A percentile compares a stretch with the other conserved stretches of the same genome.
Conservation (phyloP, 208 protist species). For the Trypanosoma lewisi region DNA sequence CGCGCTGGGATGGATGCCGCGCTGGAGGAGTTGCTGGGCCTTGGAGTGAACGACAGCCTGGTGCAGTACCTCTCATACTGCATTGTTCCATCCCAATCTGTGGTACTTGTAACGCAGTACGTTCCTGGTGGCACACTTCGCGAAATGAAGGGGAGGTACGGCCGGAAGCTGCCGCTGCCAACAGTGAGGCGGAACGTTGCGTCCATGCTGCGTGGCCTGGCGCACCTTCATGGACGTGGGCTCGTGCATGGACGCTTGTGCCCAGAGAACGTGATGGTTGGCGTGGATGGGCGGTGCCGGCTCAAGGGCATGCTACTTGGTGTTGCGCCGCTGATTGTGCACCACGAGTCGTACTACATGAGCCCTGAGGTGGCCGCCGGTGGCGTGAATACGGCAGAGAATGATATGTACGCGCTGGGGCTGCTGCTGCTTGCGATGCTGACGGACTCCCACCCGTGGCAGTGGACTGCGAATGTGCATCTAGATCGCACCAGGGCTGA, state of each 20-base stretch:
- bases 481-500: constrained; percentile 15
- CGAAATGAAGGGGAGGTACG: constrained; percentile 22
- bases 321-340: constrained; percentile 24
- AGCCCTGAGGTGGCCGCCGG: constrained; percentile 36
- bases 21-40: constrained; percentile 3
- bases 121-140: constrained; percentile 25
- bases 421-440: constrained; percentile 35
- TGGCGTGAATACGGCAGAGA: constrained; percentile 15
- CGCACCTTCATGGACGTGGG: constrained; percentile 24
- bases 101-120: constrained; percentile 22
- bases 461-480: constrained; percentile 27
- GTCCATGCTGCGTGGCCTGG: constrained; percentile 27
- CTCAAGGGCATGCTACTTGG: constrained; percentile 21
- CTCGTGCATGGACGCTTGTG: constrained; percentile 29
- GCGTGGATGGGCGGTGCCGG: constrained; percentile 25
- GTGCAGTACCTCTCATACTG: constrained; percentile 23
- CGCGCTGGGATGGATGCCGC: constrained; percentile 5
- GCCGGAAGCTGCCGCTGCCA: constrained; percentile 13
- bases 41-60: constrained; percentile 19
- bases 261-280: constrained; percentile 29
- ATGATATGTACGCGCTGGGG: constrained; percentile 25
- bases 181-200: constrained; percentile 19
- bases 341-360: constrained; percentile 20
- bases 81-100: neutral
- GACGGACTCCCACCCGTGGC: constrained; percentile 27